Evolutionary conservation across 2,329 filamentous ascomycete genomes (phyloP).

Genomic region (Acephala macrosclerotiorum): DNA sequence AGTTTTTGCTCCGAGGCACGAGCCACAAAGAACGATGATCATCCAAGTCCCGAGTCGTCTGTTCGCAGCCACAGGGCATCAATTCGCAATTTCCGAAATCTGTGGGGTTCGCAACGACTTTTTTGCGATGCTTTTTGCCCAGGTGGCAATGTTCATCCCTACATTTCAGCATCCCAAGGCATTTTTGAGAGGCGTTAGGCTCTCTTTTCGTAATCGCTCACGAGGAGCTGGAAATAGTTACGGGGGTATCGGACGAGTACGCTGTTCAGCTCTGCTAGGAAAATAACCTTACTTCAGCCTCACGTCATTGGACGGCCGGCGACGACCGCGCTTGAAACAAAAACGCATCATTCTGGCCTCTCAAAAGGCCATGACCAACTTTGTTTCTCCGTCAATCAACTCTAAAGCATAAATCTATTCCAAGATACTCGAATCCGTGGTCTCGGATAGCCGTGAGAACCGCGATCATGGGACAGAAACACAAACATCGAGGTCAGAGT

Average conservation of each 20-base stretch:
- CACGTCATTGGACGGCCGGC: neutral
- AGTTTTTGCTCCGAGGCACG: slow-evolving; percentile 16
- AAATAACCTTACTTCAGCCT: slow-evolving; percentile 9
- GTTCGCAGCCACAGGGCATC: slow-evolving; percentile 21
- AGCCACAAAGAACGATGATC: slow-evolving; percentile 10
- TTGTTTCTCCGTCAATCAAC: slow-evolving; percentile 12
- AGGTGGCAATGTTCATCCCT: slow-evolving; percentile 21
- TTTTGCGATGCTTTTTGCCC: neutral
- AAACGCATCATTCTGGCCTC: slow-evolving; percentile 4
- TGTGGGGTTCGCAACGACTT: slow-evolving; percentile 14
- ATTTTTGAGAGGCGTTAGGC: slow-evolving; percentile 10
- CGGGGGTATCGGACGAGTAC: neutral
- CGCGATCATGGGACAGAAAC: neutral
- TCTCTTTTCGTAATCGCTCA: slow-evolving; percentile 12
- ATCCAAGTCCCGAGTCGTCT: slow-evolving; percentile 11
- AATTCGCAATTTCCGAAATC: slow-evolving; percentile 9
- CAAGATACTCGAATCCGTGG: neutral
- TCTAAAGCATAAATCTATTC: slow-evolving; percentile 5
- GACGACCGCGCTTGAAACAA: slow-evolving; percentile 4
- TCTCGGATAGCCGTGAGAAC: neutral
- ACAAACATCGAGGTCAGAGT: neutral
- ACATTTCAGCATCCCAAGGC: slow-evolving; percentile 9
- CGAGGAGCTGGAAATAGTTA: slow-evolving; percentile 1
- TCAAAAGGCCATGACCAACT: slow-evolving; percentile 9
- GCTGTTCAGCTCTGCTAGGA: slow-evolving; percentile 6